phyloP scores from a whole-genome alignment of 2,329 filamentous ascomycete species.

The Colletotrichum spinosum region DNA sequence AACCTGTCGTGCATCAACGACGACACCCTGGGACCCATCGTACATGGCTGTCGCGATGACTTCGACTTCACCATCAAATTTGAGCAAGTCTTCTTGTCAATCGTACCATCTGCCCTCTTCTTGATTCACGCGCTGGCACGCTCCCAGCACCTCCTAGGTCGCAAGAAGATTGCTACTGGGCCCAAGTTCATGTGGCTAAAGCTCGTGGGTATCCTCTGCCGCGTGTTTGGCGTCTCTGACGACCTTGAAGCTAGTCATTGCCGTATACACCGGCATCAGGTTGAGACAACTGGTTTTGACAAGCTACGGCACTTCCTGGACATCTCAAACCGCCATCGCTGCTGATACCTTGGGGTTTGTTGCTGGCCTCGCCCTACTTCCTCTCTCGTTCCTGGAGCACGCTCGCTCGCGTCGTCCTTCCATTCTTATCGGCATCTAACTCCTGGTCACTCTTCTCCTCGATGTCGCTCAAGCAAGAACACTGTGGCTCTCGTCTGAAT shows the following conservation, averaged over 20 bases:
- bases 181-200: constrained; percentile 45
- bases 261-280: constrained; percentile 7
- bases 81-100: constrained; percentile 58
- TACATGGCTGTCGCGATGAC: constrained; percentile 58
- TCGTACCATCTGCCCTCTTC: constrained; percentile 56
- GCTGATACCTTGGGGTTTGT: constrained; percentile 44
- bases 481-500: constrained; percentile 14
- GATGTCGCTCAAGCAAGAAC: constrained; percentile 15
- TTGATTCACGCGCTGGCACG: constrained; percentile 49
- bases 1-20: constrained; percentile 44
- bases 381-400: constrained; percentile 46
- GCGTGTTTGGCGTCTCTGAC: not conserved
- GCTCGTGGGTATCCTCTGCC: constrained; percentile 9
- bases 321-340: constrained; percentile 26
- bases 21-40: constrained; percentile 54
- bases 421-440: constrained; percentile 23
- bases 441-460: constrained; percentile 11
- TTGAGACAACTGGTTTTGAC: constrained; percentile 13
- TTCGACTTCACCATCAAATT: constrained; percentile 65
- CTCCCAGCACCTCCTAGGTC: constrained; percentile 45
- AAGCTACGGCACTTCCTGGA: constrained; percentile 19
- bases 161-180: constrained; percentile 49
- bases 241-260: constrained; percentile 1
- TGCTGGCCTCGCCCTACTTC: constrained; percentile 42
- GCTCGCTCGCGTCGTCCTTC: constrained; percentile 43